phyloP scores from a whole-genome alignment of 495 filamentous ascomycete species.

The Clohesyomyces aquaticus region DNA sequence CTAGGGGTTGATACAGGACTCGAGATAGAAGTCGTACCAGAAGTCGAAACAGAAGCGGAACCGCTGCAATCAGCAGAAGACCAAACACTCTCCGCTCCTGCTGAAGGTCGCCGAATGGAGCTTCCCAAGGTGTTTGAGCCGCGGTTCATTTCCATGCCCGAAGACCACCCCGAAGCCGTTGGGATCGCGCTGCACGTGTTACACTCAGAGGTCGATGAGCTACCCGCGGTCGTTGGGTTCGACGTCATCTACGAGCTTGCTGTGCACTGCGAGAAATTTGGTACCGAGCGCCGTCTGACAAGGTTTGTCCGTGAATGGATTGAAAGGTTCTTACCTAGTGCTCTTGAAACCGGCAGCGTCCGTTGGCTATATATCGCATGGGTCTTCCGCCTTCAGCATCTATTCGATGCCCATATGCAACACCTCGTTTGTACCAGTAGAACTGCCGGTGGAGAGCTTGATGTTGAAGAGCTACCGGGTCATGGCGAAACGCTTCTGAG shows the following conservation, averaged over 20 bases:
- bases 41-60: no score
- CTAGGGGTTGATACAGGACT: neutral
- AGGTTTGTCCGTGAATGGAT: neutral
- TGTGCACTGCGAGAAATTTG: neutral
- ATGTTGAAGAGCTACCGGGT: no score
- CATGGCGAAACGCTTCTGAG: no score
- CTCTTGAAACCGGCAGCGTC: neutral
- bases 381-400: neutral
- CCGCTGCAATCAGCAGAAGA: no score
- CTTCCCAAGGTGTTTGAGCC: neutral
- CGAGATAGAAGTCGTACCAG: no score
- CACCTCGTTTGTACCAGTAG: neutral
- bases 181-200: neutral
- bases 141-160: neutral
- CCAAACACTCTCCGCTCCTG: neutral
- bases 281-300: neutral
- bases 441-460: no score
- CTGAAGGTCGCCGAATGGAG: no score
- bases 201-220: neutral
- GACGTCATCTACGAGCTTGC: constrained; percentile 7
- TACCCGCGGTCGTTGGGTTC: neutral
- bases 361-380: neutral
- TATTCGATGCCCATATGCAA: neutral
- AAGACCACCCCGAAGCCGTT: neutral
- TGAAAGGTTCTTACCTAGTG: neutral